Evolutionary conservation across 2,329 filamentous ascomycete genomes (phyloP).

Genomic region (Sporothrix euskadiensis): DNA sequence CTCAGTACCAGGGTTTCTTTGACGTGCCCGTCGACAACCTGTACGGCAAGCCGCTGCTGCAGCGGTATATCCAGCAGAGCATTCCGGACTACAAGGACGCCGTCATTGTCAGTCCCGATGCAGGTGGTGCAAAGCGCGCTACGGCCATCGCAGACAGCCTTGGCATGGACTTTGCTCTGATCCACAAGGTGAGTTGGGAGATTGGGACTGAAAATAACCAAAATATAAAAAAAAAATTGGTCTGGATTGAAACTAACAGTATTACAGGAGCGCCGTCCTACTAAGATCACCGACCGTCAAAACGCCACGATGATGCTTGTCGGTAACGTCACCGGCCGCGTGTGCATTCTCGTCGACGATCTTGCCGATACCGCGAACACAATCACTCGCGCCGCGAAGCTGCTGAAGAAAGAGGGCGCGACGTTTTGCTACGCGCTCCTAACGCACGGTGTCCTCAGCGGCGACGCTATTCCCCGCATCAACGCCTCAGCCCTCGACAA

Average conservation of each 20-base stretch:
- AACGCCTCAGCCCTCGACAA: conserved; percentile 92
- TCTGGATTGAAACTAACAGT: neutral
- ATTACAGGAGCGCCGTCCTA: conserved; percentile 55
- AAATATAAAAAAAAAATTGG: neutral
- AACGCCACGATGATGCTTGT: conserved; percentile 84
- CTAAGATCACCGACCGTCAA: conserved; percentile 71
- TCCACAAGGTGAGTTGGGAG: conserved; percentile 77
- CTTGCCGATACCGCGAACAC: conserved; percentile 95
- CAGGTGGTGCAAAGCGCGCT: conserved; percentile 92
- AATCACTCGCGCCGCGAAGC: conserved; percentile 91
- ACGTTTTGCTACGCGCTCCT: conserved; percentile 86
- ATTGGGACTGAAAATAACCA: neutral
- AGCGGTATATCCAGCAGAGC: conserved; percentile 72
- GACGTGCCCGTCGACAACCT: conserved; percentile 98
- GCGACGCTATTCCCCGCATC: conserved; percentile 90
- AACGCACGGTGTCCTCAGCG: conserved; percentile 92
- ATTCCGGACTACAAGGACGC: conserved; percentile 83
- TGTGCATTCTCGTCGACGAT: conserved; percentile 90
- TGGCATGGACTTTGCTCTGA: conserved; percentile 93
- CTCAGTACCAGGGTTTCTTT: conserved; percentile 98
- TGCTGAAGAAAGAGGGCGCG: conserved; percentile 96
- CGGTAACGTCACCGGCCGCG: conserved; percentile 68
- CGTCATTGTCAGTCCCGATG: conserved; percentile 94
- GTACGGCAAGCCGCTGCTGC: conserved; percentile 76
- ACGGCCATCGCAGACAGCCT: conserved; percentile 92